Percentiles rank a stretch among this genome's conserved stretches.
Conservation (phyloP, 2,329 filamentous ascomycete genomes). For the Penicillium hordei region DNA sequence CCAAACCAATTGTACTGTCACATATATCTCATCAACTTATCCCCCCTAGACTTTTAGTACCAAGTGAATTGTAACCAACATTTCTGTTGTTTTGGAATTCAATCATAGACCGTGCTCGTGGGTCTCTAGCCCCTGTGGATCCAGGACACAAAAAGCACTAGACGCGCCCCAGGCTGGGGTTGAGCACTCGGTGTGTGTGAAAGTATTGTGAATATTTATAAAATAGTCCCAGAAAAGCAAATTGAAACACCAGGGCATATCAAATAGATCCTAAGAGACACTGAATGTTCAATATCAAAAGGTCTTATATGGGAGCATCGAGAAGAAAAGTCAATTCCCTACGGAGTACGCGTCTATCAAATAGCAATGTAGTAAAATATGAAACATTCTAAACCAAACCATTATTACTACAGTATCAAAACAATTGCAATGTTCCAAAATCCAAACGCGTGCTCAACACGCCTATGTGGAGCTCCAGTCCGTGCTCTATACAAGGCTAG, state of each 20-base stretch:
- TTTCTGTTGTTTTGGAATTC: neutral
- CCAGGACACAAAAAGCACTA: constrained; percentile 4
- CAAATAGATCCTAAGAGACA: neutral
- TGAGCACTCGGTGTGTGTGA: neutral
- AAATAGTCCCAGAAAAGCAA: too few relatives aligned
- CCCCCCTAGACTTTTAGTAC: too few relatives aligned
- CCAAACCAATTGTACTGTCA: neutral
- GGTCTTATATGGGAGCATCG: too few relatives aligned
- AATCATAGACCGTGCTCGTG: neutral
- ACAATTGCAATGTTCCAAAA: neutral
- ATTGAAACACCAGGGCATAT: neutral
- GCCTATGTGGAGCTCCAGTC: constrained; percentile 22
- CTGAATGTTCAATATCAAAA: neutral
- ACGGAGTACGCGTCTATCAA: neutral
- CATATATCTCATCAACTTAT: neutral
- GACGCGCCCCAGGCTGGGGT: constrained; percentile 5
- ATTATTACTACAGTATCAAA: neutral
- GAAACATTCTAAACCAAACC: neutral
- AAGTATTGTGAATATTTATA: neutral
- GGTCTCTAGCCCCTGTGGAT: constrained; percentile 3
- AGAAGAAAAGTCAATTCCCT: neutral
- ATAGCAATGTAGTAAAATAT: neutral
- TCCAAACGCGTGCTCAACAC: constrained; percentile 28
- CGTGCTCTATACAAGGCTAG: constrained; percentile 31
- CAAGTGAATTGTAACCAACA: neutral